Evolutionary conservation across 208 protist species (phyloP), one percentile per base, ranked within the genome.

Genomic region (Naegleria lovaniensis): DNA sequence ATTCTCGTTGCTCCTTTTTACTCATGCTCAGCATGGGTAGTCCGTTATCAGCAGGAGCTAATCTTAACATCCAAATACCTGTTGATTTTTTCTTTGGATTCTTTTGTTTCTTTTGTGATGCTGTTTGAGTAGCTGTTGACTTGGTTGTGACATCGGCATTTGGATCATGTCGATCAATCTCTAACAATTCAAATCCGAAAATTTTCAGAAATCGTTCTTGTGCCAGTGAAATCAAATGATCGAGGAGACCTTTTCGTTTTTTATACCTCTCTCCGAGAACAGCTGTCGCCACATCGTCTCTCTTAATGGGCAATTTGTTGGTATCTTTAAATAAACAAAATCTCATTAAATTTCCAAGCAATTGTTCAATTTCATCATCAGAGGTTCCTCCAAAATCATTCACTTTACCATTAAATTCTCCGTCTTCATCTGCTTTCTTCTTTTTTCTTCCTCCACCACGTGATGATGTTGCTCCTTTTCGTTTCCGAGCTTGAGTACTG

Each of bases 121-220:
- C 25, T 36, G 67, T 79, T 79, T 79, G 67, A 36, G 67, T 36
- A 36, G 67, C 43, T 25, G 67, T 85, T 43, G 83, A 40, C 83
- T 85, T 40, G n/a, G 83, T 85, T 9, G n/a, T 43, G 7, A 43
- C 40, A 85, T 48, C 40, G 11, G 38, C 15, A 48, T 40, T 85
- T 43, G 83, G 7, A 16, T 85, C 39, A 48, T 85, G 83, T 29
- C 83, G 39, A 16, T 85, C 83, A 29, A 85, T 40, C 29, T 85
- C 83, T 9, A 85, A 22, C 29, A 85, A 48, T 43, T 85, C 83
- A 48, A 85, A 85, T 38, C 83, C 83, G 41, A 85, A 85, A 43
- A 85, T 85, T 43, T 85, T 40, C 9, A 38, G 6, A 29, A 85
- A 85, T 48, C 38, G 6, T 85, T 48, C 16, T 43, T 9, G 13